A percentile compares a stretch with the other conserved stretches of the same genome.
phyloP scores from a whole-genome alignment of 495 filamentous ascomycete species.

The Immersiella caudata region DNA sequence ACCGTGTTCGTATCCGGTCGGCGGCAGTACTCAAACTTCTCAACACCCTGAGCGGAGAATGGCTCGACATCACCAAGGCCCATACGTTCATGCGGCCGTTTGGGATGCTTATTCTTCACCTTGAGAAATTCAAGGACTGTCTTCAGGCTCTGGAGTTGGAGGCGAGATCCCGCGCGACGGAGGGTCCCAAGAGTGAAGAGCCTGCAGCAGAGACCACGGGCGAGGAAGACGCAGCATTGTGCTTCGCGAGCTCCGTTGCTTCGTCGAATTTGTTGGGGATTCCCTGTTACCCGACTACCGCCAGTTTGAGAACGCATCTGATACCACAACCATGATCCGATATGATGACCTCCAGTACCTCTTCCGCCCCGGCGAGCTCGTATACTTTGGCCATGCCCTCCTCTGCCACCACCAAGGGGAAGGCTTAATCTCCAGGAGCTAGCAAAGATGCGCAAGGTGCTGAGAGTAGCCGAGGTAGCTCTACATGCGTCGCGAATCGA shows the following conservation, averaged over 20 bases:
- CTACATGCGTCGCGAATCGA: not conserved
- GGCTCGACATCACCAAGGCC: conserved; percentile 6
- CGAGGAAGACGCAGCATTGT: not conserved
- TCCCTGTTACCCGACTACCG: conserved; percentile 3
- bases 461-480: not conserved
- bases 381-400: not conserved
- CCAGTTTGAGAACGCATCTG: not conserved
- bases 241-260: conserved; percentile 5
- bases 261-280: conserved; percentile 2
- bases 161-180: no score
- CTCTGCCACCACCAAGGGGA: not conserved
- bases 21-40: not conserved
- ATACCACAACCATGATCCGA: not conserved
- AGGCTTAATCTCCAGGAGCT: not conserved
- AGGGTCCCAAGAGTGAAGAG: no score
- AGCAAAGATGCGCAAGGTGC: not conserved
- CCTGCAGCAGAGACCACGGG: no score
- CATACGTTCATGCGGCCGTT: conserved; percentile 17
- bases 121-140: not conserved
- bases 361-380: conserved; percentile 16
- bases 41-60: not conserved
- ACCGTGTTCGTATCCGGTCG: conserved; percentile 13
- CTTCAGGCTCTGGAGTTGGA: not conserved
- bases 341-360: conserved; percentile 21
- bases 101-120: conserved; percentile 9